Evolutionary conservation across 2,329 filamentous ascomycete genomes (phyloP).

Genomic region (Cercospora beticola): DNA sequence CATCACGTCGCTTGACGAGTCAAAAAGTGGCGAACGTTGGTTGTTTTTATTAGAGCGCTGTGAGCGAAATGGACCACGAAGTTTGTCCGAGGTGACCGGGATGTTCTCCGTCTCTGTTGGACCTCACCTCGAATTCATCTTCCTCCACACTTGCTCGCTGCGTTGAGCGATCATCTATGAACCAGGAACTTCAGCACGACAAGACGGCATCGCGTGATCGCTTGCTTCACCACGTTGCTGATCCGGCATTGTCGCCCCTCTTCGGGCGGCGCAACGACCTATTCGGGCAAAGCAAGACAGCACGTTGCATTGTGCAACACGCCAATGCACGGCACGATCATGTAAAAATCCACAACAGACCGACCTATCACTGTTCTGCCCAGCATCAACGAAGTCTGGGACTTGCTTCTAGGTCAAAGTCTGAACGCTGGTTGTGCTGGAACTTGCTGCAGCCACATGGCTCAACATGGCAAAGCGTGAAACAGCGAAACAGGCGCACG

Average conservation of each 20-base stretch:
- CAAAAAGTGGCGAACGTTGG: neutral
- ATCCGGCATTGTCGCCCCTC: neutral
- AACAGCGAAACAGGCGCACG: conserved; percentile 7
- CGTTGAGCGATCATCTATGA: neutral
- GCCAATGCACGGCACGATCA: conserved; percentile 1
- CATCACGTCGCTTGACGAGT: neutral
- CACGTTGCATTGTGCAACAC: neutral
- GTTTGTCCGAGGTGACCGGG: neutral
- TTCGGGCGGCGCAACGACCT: neutral
- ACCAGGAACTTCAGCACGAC: neutral
- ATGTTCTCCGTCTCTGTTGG: neutral
- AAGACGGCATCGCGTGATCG: neutral
- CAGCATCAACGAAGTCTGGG: neutral
- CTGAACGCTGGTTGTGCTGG: neutral
- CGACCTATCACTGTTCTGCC: neutral
- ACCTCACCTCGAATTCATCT: neutral
- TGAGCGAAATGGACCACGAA: neutral
- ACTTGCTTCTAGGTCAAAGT: conserved; percentile 6
- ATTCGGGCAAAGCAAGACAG: neutral
- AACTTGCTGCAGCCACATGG: neutral
- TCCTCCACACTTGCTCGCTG: neutral
- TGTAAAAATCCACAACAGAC: neutral
- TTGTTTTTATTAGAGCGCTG: neutral
- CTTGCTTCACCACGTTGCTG: neutral
- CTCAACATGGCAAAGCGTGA: conserved; percentile 9